Evolutionary conservation across 2,329 filamentous ascomycete species (phyloP).

Genomic region (Thielaviopsis musarum): DNA sequence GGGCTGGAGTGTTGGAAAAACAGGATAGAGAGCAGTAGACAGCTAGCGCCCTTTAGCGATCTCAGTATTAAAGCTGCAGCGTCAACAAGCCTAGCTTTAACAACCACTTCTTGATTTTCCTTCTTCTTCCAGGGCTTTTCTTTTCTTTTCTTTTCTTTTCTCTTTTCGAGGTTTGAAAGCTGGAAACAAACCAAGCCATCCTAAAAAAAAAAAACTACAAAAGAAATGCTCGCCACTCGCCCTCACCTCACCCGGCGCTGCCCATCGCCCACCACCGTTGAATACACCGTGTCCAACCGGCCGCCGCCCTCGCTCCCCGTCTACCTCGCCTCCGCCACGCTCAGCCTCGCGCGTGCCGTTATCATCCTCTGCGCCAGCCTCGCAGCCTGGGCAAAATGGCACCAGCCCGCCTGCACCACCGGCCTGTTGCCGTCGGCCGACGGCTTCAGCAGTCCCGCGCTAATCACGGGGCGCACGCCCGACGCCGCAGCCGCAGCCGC

Average conservation of each 20-base stretch:
- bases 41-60: no score
- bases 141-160: not conserved
- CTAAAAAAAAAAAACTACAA: no score
- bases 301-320: slow-evolving; percentile 34
- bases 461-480: slow-evolving; percentile 6
- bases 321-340: slow-evolving; percentile 27
- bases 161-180: no score
- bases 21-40: no score
- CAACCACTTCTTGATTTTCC: not conserved
- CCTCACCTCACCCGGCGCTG: slow-evolving; percentile 46
- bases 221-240: slow-evolving; percentile 41
- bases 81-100: no score
- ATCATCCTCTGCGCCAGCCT: slow-evolving; percentile 28
- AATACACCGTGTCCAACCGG: slow-evolving; percentile 78
- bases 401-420: slow-evolving; percentile 16
- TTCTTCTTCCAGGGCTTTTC: not conserved
- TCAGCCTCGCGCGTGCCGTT: slow-evolving; percentile 27
- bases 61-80: no score
- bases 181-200: no score
- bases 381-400: slow-evolving; percentile 33
- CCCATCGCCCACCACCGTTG: slow-evolving; percentile 75
- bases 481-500: slow-evolving; percentile 12
- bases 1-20: not conserved
- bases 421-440: not conserved
- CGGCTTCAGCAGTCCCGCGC: not conserved